phyloP scores from a whole-genome alignment of 202 grass and related monocot genomes.

The Thinopyrum obtusiflorum region DNA sequence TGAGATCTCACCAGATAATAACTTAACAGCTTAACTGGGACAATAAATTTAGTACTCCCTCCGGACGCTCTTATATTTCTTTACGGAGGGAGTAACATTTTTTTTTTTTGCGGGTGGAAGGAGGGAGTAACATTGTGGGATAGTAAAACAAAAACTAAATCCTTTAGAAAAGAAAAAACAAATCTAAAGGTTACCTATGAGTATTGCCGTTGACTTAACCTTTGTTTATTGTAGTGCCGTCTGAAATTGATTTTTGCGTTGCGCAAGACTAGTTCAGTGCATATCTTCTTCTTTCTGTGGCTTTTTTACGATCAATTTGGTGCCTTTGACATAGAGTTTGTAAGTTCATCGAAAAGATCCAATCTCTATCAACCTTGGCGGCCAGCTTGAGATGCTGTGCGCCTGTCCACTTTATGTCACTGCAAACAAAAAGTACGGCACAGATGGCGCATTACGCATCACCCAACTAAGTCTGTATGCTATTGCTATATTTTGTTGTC shows the following conservation, averaged over 20 bases:
- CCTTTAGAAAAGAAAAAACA: background rate
- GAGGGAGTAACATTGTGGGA: background rate
- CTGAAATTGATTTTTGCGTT: background rate
- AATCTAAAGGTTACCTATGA: background rate
- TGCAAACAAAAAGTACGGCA: slow-evolving; percentile 29
- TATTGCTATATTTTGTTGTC: slow-evolving; percentile 14
- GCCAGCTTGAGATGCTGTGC: slow-evolving; percentile 34
- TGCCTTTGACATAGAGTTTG: background rate
- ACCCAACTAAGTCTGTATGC: background rate
- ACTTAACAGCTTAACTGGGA: slow-evolving; percentile 1
- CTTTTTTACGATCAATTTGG: background rate
- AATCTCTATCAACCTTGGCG: slow-evolving; percentile 44
- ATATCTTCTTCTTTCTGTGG: background rate
- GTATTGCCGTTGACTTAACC: background rate
- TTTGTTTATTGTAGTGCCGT: background rate
- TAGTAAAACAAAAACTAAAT: background rate
- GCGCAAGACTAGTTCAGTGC: background rate
- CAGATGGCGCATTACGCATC: background rate
- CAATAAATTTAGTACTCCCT: background rate
- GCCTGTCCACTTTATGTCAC: slow-evolving; percentile 19
- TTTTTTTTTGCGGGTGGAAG: too few species aligned
- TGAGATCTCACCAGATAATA: background rate
- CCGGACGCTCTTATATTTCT: too few species aligned
- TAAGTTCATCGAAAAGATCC: background rate
- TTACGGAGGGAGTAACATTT: too few species aligned